phyloP scores from a whole-genome alignment of 805 yeast species.

The Schizosaccharomyces osmophilus region DNA sequence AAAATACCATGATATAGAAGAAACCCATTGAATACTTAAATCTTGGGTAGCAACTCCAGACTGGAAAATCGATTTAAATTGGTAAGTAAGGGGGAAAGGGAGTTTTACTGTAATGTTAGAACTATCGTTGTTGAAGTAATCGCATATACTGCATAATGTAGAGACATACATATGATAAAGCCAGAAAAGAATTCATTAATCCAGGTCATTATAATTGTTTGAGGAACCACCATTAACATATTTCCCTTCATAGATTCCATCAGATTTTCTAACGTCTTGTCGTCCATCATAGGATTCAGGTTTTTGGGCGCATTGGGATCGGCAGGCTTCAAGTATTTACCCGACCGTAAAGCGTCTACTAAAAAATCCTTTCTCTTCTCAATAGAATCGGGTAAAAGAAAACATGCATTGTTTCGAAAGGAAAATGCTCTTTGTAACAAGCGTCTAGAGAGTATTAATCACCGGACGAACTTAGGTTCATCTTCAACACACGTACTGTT shows the following conservation, averaged over 20 bases:
- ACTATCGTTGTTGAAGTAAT: too few relatives aligned
- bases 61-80: slow-evolving; percentile 83
- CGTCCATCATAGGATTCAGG: slow-evolving; percentile 44
- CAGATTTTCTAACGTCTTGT: slow-evolving; percentile 46
- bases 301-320: slow-evolving; percentile 17
- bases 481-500: slow-evolving; percentile 15
- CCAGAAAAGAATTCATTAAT: slow-evolving; percentile 83
- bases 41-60: slow-evolving; percentile 64
- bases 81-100: slow-evolving; percentile 75
- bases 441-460: slow-evolving; percentile 16
- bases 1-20: slow-evolving; percentile 88
- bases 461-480: slow-evolving; percentile 1
- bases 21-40: slow-evolving; percentile 74
- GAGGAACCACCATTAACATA: slow-evolving; percentile 66
- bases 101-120: slow-evolving; percentile 37
- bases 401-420: slow-evolving; percentile 29
- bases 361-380: slow-evolving; percentile 25
- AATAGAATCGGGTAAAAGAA: slow-evolving; percentile 31
- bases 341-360: slow-evolving; percentile 25
- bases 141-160: too few relatives aligned
- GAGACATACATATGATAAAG: slow-evolving; percentile 17
- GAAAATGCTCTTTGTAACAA: slow-evolving; percentile 32
- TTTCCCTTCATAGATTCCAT: slow-evolving; percentile 59
- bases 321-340: slow-evolving; percentile 25
- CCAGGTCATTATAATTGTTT: slow-evolving; percentile 89